Evolutionary conservation across 345 rosid species (phyloP).

Genomic region (Gossypium herbaceum): DNA sequence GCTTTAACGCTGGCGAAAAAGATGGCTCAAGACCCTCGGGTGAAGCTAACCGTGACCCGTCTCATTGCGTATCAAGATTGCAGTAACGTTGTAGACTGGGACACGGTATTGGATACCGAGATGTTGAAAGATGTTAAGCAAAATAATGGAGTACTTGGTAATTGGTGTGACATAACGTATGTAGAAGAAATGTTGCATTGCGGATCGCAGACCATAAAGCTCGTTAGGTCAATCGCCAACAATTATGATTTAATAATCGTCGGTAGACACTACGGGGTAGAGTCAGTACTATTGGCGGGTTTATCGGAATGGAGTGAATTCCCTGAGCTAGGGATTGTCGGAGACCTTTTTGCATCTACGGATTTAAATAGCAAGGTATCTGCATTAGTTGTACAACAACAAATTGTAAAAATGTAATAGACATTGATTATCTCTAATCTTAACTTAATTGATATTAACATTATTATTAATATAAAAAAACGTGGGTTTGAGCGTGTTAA

Average conservation of each 20-base stretch:
- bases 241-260: conserved; percentile 41
- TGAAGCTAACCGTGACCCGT: conserved; percentile 29
- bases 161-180: conserved; percentile 16
- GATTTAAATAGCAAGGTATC: conserved; percentile 40
- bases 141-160: neutral
- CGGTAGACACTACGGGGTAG: conserved; percentile 40
- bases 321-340: conserved; percentile 60
- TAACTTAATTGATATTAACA: too few species aligned
- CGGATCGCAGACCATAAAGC: conserved; percentile 34
- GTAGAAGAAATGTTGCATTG: conserved; percentile 26
- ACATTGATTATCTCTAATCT: neutral
- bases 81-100: conserved; percentile 25
- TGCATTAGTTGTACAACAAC: conserved; percentile 56
- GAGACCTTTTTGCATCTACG: conserved; percentile 57
- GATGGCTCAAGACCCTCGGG: conserved; percentile 9
- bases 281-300: conserved; percentile 32
- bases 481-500: too few species aligned
- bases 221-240: conserved; percentile 29
- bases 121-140: too few species aligned
- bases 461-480: too few species aligned
- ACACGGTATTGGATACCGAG: conserved; percentile 28
- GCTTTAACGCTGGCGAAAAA: conserved; percentile 25
- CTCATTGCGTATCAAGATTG: conserved; percentile 11
- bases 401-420: conserved; percentile 12
- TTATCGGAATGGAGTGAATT: conserved; percentile 58